Conservation (phyloP, 768 basidiomycete species). For the Mycena albidolilacea region DNA sequence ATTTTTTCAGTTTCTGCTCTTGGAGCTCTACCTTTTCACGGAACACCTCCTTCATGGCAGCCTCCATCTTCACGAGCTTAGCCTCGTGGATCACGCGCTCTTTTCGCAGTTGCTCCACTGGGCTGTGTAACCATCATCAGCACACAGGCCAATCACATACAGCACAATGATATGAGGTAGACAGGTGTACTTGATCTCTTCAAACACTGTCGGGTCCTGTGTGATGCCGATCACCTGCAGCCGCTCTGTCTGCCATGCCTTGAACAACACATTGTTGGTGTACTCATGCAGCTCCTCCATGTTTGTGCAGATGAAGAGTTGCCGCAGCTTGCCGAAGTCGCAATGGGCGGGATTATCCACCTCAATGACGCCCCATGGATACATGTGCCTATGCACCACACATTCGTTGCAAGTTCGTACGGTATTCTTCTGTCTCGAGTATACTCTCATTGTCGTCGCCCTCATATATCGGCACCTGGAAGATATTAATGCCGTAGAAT, state of each 20-base stretch:
- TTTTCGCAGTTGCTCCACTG: conserved; percentile 94
- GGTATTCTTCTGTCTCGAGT: conserved; percentile 92
- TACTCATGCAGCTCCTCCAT: conserved; percentile 99
- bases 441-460: conserved; percentile 98
- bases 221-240: conserved; percentile 96
- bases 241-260: conserved; percentile 98
- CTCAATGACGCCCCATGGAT: conserved; percentile 99
- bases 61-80: conserved; percentile 99
- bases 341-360: conserved; percentile 99
- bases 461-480: conserved; percentile 97
- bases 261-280: conserved; percentile 95
- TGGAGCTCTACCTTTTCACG: conserved; percentile 99
- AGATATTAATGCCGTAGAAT: conserved; percentile 97
- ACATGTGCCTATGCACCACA: conserved; percentile 92
- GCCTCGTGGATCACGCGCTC: conserved; percentile 96
- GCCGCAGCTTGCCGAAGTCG: conserved; percentile 98
- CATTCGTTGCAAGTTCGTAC: conserved; percentile 90
- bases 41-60: conserved; percentile 99
- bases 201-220: conserved; percentile 97
- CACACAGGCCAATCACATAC: conserved; percentile 2
- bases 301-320: conserved; percentile 98
- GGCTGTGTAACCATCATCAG: conserved; percentile 65
- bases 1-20: conserved; percentile 98
- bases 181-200: conserved; percentile 92
- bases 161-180: not conserved